Base-by-base conservation (phyloP, 352 stramenopile genomes). In the Phytopythium sindhum region DNA sequence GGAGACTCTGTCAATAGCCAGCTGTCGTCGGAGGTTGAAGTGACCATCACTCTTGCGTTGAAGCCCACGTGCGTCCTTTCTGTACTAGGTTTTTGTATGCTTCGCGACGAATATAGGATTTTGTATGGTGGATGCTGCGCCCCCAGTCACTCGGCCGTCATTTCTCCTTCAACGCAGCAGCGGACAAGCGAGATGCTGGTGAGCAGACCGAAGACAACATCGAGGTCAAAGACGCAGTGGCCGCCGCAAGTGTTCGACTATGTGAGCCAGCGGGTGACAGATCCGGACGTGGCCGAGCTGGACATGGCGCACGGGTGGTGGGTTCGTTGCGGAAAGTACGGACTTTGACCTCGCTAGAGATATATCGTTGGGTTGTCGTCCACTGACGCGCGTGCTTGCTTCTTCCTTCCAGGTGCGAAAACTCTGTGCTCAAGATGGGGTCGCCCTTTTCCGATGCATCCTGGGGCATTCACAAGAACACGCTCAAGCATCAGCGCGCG, bases 241-340 rank as follows among this genome's bases (percentile, higher is more conserved):
- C 44, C 71, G 17, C 55, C 31, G 7, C 61, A 76, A 11, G 35
- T 89, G 47, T 91, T 85, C 65, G 77, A 91, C 70, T 86, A 86
- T 56, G 66, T 67, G 31, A 48, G 12, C 28, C 60, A 63, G n/a
- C 35, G 45, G 21, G 77, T 91, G 57, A 71, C 67, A 0, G 78
- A 89, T 52, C 47, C 54, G 14, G 73, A 70, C 2, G 68, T 73
- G 50, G 72, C 52, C 0, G 74, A 74, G 21, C 57, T 91, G 47
- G 82, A 91, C 61, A 54, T 88, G 21, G 57, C 61, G 1, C 58
- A 45, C 42, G 80, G 80, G 6, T 29, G 31, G 48, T 91, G 82
- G 80, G 72, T 91, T 31, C 74, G 72, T 37, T 91, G 82, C 60
- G 67, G 73, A 53, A 78, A 68, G 77, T 78, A 68, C 7, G 37